Evolutionary conservation across 2,329 filamentous ascomycete species (phyloP), one percentile per base, ranked within the genome.

Genomic region (Exophiala viscosa): DNA sequence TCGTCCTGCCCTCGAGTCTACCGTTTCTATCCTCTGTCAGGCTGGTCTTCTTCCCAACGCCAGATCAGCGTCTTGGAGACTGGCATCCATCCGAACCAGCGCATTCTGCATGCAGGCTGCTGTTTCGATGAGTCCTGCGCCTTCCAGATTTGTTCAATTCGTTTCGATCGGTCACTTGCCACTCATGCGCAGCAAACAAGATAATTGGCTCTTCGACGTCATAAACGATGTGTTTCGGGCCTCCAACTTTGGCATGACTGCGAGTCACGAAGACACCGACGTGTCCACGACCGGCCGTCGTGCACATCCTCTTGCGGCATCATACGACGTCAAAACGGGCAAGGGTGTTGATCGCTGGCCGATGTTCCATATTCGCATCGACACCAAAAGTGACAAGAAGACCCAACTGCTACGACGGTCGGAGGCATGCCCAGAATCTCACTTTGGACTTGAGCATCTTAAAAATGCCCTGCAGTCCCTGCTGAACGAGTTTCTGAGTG

Each of bases 261-360:
- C n/a, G 40, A 28, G 23, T 28, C 23, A 85, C 15, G 76, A 79
- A 1, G 63, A 32, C 11, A 17, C 6, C 6, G 31, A 10, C 31
- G 13, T 31, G 3, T n/a, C 34, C 11, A 15, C 2, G 38, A 36
- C 31, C 18, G 28, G 33, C 6, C 66, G 5, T 56, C 60, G 2
- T 63, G 67, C 18, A 52, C 67, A 1, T 23, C 9, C 67, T 69
- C 35, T 69, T 69, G 28, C 61, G 62, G 3, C 9, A 23, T 11
- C 71, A 75, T 13, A 68, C 66, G 42, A 60, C 11, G n/a, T 14
- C 34, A 53, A 42, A 13, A n/a, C 33, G 17, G 33, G 17, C 5
- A 92, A 88, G 65, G 78, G 83, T 0, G 73, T 91, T 8, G 90
- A 96, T 63, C 80, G 83, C 45, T 93, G 89, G 84, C 90, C 92